A percentile compares a stretch with the other conserved stretches of the same genome.
phyloP scores from a whole-genome alignment of 768 basidiomycete species.

The Mycena epipterygia region DNA sequence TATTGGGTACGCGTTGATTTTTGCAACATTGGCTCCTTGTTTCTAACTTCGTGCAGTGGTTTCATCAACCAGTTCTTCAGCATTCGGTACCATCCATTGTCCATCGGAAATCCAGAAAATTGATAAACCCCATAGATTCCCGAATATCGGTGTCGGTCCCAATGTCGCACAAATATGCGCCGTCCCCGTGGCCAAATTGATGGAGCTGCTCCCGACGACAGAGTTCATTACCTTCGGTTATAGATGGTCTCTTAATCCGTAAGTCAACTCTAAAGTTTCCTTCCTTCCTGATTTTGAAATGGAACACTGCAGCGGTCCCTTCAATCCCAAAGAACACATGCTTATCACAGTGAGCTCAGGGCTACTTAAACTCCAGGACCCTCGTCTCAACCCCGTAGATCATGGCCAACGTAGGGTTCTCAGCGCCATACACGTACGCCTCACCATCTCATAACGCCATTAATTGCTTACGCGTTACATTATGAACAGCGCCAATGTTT shows the following conservation, averaged over 20 bases:
- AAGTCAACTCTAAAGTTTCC: not conserved
- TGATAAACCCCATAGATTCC: constrained; percentile 24
- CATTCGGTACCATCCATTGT: constrained; percentile 38
- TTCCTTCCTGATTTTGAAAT: not conserved
- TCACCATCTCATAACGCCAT: too few species aligned
- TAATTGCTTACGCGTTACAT: too few species aligned
- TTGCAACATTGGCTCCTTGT: not conserved
- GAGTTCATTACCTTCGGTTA: constrained; percentile 60
- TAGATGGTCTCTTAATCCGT: constrained; percentile 62
- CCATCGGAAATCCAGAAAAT: too few species aligned
- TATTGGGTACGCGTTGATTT: constrained; percentile 2
- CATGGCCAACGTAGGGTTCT: constrained; percentile 65
- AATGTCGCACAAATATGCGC: constrained; percentile 64
- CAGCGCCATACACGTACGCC: constrained; percentile 60
- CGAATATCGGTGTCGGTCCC: constrained; percentile 24
- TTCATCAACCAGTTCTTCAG: constrained; percentile 48
- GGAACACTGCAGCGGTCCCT: constrained; percentile 57
- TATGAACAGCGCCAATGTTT: too few species aligned
- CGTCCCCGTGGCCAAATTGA: constrained; percentile 60
- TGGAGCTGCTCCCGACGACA: constrained; percentile 43
- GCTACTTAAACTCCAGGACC: not conserved
- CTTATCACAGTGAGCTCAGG: constrained; percentile 53
- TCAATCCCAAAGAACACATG: constrained; percentile 77
- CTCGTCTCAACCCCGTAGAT: constrained; percentile 37
- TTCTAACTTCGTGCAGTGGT: constrained; percentile 23